Base-by-base conservation (phyloP, 108 stramenopile genomes). In the Cyclostephanos invisitatus region DNA sequence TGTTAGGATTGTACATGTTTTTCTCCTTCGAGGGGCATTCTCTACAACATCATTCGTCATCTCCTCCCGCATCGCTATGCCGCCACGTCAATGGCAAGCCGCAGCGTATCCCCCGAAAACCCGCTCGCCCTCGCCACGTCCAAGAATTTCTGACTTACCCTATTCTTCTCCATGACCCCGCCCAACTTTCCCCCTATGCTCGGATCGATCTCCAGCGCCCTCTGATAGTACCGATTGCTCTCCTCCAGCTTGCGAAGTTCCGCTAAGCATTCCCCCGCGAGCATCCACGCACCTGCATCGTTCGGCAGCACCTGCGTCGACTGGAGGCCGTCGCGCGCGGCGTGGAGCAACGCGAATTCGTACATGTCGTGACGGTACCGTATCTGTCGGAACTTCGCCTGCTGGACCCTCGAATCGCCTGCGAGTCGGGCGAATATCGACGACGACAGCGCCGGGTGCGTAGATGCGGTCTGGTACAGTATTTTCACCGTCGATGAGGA, bases 351-450 rank as follows among this genome's bases (percentile, higher is more conserved):
- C 9, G 90, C 84, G 46, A 84, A 88, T 78, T 91, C 90, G 48
- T 91, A 91, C 77, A 94, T 78, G 57, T 88, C 89, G 75, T 91
- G 92, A 7, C 87, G 87, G 60, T 87, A 91, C 37, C 89, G 79
- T 10, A 80, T 85, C 21, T 74, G 67, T 24, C 84, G 86, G 36
- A 88, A 85, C 46, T 84, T 80, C 1, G 64, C 53, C 37, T 94
- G 75, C 35, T 89, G 83, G 3, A 61, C 38, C 48, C 65, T 80
- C 0, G 77, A 80, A 62, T 91, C 80, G 12, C 62, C 53, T 4
- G 73, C 29, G 2, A 91, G 40, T 15, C 81, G 80, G 35, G 75
- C 21, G 27, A 87, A 77, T 20, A 94, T 75, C 11, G 85, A 57
- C 21, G 66, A 38, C 14, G 86, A 66, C 10, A 91, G 28, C 11